Percentiles rank a stretch among this genome's conserved stretches.
Evolutionary conservation across 2,329 filamentous ascomycete species (phyloP).

Genomic region (Exophiala sideris): DNA sequence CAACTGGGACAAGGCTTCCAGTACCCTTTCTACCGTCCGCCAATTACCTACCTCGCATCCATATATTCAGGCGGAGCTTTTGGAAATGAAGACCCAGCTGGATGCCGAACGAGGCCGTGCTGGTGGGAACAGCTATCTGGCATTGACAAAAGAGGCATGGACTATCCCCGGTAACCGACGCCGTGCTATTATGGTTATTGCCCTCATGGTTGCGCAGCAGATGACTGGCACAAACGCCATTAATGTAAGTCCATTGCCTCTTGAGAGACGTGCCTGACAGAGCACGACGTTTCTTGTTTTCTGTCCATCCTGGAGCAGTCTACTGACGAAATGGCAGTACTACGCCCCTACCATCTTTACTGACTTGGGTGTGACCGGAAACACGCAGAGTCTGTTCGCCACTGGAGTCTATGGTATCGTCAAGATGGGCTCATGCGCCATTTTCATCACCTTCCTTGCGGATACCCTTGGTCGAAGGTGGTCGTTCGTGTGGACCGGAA

Average conservation of each 20-base stretch:
- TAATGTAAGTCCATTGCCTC: conserved; percentile 39
- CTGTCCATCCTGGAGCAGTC: neutral
- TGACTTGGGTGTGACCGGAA: conserved; percentile 59
- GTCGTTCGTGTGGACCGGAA: conserved; percentile 62
- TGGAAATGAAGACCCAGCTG: conserved; percentile 61
- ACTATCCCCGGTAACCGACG: conserved; percentile 53
- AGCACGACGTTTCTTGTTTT: too few species aligned
- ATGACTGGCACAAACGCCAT: conserved; percentile 57
- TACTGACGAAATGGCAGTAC: conserved; percentile 61
- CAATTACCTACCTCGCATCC: conserved; percentile 52
- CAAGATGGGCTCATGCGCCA: conserved; percentile 62
- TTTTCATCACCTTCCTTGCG: conserved; percentile 65
- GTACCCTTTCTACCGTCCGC: conserved; percentile 56
- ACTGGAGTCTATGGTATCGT: conserved; percentile 72
- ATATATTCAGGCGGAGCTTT: conserved; percentile 58
- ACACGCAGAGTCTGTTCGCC: conserved; percentile 62
- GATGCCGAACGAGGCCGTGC: conserved; percentile 59
- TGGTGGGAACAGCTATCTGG: conserved; percentile 51
- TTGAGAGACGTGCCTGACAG: conserved; percentile 56
- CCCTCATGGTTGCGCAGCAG: conserved; percentile 54
- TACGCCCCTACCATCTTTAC: conserved; percentile 69
- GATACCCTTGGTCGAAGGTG: conserved; percentile 66
- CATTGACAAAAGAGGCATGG: conserved; percentile 64
- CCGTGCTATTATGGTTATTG: conserved; percentile 53
- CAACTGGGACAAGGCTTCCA: conserved; percentile 62